Conservation (phyloP, 352 stramenopile genomes). For the Thalassiosira hispida region DNA sequence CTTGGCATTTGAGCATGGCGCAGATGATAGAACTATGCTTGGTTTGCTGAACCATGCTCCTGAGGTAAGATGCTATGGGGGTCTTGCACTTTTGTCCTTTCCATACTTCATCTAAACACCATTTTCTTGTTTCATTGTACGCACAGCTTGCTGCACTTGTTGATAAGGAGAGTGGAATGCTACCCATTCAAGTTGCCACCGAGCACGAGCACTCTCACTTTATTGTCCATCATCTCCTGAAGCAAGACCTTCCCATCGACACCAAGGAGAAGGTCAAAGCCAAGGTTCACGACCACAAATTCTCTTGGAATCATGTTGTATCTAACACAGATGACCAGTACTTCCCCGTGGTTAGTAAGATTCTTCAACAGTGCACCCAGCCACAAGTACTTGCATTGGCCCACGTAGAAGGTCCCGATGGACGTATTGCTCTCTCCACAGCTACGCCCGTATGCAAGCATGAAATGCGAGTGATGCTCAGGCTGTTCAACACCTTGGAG, state of each 20-base stretch:
- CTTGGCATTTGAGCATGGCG: conserved; percentile 71
- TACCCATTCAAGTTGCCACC: conserved; percentile 78
- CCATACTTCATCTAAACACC: neutral
- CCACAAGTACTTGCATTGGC: conserved; percentile 72
- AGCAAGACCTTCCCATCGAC: conserved; percentile 75
- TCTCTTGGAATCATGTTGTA: conserved; percentile 81
- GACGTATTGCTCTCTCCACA: conserved; percentile 69
- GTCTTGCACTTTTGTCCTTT: neutral
- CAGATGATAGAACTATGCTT: conserved; percentile 78
- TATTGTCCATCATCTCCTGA: conserved; percentile 78
- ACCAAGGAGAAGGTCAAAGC: conserved; percentile 74
- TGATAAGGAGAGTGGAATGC: conserved; percentile 68
- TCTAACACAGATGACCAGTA: conserved; percentile 77
- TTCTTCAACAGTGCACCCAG: conserved; percentile 75
- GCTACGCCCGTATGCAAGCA: conserved; percentile 79
- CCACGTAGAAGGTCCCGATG: conserved; percentile 74
- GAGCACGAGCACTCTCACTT: conserved; percentile 79
- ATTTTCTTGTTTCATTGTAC: neutral
- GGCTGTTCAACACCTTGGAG: conserved; percentile 76
- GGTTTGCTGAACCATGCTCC: conserved; percentile 77
- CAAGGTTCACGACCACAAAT: conserved; percentile 69
- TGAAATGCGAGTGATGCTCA: conserved; percentile 76
- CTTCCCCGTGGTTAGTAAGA: conserved; percentile 74
- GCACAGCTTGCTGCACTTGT: conserved; percentile 53
- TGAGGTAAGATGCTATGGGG: conserved; percentile 32